A percentile compares a stretch with the other conserved stretches of the same genome.
These are phyloP conservation scores for Citrus sinensis DNA, from an alignment of 345 rosid genomes.

Conservation along the genomic window DNA sequence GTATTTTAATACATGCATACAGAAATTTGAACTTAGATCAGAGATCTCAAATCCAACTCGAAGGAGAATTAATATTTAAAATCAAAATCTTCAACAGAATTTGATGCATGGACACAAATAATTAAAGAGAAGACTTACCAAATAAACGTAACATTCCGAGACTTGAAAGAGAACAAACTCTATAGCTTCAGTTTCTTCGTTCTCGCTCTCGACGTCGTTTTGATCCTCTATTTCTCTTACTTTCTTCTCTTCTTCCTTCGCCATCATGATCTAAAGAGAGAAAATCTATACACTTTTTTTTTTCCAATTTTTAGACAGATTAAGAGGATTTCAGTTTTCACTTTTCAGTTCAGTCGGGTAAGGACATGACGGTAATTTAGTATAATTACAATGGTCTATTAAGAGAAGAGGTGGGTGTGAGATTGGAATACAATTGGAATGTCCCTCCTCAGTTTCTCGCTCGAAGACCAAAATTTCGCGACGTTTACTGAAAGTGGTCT, in stretches of 20 bases:
- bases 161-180: constrained; percentile 86
- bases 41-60: neutral
- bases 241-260: constrained; percentile 35
- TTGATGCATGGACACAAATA: neutral
- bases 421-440: neutral
- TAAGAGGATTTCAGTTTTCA: neutral
- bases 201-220: constrained; percentile 26
- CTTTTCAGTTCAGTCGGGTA: neutral
- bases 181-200: constrained; percentile 54
- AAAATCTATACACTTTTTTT: neutral
- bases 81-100: neutral
- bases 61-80: neutral
- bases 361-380: neutral
- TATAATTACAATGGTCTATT: neutral
- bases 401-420: neutral
- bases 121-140: constrained; percentile 38
- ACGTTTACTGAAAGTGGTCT: neutral
- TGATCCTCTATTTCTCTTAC: constrained; percentile 15
- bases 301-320: neutral
- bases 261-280: constrained; percentile 27
- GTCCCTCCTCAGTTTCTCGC: neutral
- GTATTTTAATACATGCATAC: neutral
- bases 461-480: neutral
- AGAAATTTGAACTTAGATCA: neutral
- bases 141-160: constrained; percentile 88